phyloP scores from a whole-genome alignment of 2,329 filamentous ascomycete species.

The Trichoderma sp. region DNA sequence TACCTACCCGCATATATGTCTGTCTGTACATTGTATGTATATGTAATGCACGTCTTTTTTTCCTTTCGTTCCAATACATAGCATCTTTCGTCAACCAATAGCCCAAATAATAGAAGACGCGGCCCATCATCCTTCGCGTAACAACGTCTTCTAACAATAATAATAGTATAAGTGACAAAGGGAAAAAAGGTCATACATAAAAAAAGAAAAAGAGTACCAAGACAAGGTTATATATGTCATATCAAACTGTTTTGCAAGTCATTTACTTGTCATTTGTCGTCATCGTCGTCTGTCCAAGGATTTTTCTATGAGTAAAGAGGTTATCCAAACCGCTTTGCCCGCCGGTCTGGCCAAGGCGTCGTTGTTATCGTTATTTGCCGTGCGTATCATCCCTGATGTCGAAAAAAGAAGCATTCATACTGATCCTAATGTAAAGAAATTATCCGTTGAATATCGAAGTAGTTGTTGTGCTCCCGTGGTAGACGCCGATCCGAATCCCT shows the following conservation, averaged over 20 bases:
- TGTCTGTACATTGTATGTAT: constrained; percentile 5
- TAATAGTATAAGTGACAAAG: constrained; percentile 8
- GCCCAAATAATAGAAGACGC: constrained; percentile 7
- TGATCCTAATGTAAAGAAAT: constrained; percentile 11
- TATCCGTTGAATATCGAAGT: constrained; percentile 16
- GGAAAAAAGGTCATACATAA: not conserved
- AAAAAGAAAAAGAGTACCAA: not conserved
- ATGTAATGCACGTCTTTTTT: not conserved
- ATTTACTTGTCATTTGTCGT: constrained; percentile 13
- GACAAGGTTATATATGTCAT: constrained; percentile 10
- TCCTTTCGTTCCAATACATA: not conserved
- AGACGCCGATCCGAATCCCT: constrained; percentile 12
- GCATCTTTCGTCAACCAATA: constrained; percentile 10
- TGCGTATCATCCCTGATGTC: constrained; percentile 12
- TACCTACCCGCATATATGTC: not conserved
- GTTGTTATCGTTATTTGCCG: constrained; percentile 12
- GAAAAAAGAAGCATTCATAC: constrained; percentile 14
- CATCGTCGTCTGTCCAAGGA: constrained; percentile 15
- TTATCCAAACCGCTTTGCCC: constrained; percentile 13
- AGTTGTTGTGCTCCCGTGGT: constrained; percentile 9
- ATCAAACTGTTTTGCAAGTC: constrained; percentile 16
- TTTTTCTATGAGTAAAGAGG: not conserved
- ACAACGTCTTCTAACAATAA: not conserved
- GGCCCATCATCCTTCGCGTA: constrained; percentile 4
- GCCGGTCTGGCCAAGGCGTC: constrained; percentile 11